Evolutionary conservation across 2,329 filamentous ascomycete species (phyloP).

Genomic region (Diplocarpon mali): DNA sequence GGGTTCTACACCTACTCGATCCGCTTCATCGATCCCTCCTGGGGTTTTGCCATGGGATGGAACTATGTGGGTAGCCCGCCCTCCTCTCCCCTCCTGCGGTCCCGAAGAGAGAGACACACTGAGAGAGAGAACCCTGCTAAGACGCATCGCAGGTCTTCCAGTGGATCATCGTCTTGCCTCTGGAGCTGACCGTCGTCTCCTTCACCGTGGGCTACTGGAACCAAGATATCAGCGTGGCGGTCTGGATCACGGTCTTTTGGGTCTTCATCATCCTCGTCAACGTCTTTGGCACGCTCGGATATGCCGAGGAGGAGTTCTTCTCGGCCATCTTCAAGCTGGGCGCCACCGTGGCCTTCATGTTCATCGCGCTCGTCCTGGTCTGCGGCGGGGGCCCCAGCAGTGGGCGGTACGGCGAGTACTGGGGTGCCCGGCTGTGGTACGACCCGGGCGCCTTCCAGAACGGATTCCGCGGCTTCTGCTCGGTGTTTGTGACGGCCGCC

Average conservation of each 20-base stretch:
- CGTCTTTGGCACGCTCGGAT: slow-evolving; percentile 43
- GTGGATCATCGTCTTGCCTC: slow-evolving; percentile 40
- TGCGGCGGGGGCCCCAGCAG: slow-evolving; percentile 60
- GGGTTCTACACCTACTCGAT: slow-evolving; percentile 6
- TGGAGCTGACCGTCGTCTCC: slow-evolving; percentile 43
- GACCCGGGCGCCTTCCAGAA: slow-evolving; percentile 71
- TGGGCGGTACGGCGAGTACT: slow-evolving; percentile 56
- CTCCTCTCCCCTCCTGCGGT: too few species aligned
- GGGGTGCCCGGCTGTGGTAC: slow-evolving; percentile 59
- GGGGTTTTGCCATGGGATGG: slow-evolving; percentile 6
- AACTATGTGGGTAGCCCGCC: slow-evolving; percentile 1
- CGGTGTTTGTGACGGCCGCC: slow-evolving; percentile 63
- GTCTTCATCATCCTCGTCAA: slow-evolving; percentile 39
- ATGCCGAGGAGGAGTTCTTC: slow-evolving; percentile 44
- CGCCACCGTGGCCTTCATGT: slow-evolving; percentile 49
- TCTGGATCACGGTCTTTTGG: slow-evolving; percentile 48
- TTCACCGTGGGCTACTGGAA: slow-evolving; percentile 44
- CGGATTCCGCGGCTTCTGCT: slow-evolving; percentile 69
- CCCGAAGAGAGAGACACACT: too few species aligned
- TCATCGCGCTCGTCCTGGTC: slow-evolving; percentile 29
- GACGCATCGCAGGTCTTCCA: slow-evolving; percentile 24
- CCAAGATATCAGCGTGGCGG: slow-evolving; percentile 34
- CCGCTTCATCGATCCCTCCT: slow-evolving; percentile 5
- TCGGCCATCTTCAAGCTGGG: slow-evolving; percentile 46
- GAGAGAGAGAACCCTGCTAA: too few species aligned